These are phyloP conservation scores for Senecio squalidus DNA, from an alignment of 140 eudicot species.

Conservation along the genomic window DNA sequence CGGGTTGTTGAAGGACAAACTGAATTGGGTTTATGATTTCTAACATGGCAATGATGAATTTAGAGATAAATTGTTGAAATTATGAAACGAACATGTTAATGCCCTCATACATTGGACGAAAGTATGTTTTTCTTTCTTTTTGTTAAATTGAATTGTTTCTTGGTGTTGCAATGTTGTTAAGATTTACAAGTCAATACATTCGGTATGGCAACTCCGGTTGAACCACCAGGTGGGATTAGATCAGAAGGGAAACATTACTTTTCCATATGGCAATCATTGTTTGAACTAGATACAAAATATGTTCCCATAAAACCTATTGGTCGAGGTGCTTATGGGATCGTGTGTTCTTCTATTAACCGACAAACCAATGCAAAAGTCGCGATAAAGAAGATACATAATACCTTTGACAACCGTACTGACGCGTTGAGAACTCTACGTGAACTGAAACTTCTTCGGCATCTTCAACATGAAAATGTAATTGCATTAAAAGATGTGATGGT, in stretches of 20 bases:
- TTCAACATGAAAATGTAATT: conserved; percentile 55
- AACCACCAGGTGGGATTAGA: conserved; percentile 53
- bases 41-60: not conserved
- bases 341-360: conserved; percentile 51
- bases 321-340: conserved; percentile 65
- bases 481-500: conserved; percentile 57
- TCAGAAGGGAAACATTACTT: conserved; percentile 56
- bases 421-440: conserved; percentile 61
- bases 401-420: conserved; percentile 50
- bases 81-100: conserved; percentile 3
- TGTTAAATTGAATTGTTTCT: not conserved
- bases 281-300: conserved; percentile 56
- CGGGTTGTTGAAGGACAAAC: not conserved
- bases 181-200: not conserved
- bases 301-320: conserved; percentile 66
- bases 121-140: not conserved
- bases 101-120: conserved; percentile 11
- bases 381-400: conserved; percentile 49
- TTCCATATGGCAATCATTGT: conserved; percentile 56
- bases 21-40: not conserved
- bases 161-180: too few species aligned
- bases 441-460: conserved; percentile 56
- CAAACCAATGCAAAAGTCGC: conserved; percentile 63
- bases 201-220: conserved; percentile 68
- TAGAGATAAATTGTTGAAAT: not conserved